phyloP scores from a whole-genome alignment of 371 early-diverging fungal genomes.

The Lichtheimia ornata region DNA sequence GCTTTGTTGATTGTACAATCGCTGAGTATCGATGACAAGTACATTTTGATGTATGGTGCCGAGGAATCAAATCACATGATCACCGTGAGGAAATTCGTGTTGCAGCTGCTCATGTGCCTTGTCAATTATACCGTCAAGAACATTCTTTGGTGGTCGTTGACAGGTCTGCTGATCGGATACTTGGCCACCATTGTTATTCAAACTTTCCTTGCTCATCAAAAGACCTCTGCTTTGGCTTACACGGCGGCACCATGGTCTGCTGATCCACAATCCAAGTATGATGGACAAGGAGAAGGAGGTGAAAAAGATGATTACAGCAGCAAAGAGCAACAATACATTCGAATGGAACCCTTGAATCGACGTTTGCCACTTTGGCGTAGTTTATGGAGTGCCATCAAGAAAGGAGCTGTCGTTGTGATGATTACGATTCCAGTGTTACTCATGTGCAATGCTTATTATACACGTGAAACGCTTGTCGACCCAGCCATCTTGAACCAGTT shows the following conservation, averaged over 20 bases:
- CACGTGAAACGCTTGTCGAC: conserved; percentile 39
- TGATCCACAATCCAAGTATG: background rate
- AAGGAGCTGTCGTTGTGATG: conserved; percentile 22
- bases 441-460: conserved; percentile 39
- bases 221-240: too few relatives aligned
- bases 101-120: conserved; percentile 55
- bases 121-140: conserved; percentile 56
- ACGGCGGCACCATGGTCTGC: background rate
- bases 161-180: conserved; percentile 53
- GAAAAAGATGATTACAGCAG: background rate
- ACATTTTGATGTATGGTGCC: conserved; percentile 45
- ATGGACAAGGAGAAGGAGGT: background rate
- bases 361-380: conserved; percentile 46
- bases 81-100: conserved; percentile 44
- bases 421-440: conserved; percentile 40
- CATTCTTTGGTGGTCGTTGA: conserved; percentile 64
- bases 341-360: conserved; percentile 13
- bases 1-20: conserved; percentile 59
- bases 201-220: conserved; percentile 24
- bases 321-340: conserved; percentile 17
- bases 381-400: conserved; percentile 37
- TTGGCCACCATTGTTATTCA: conserved; percentile 45
- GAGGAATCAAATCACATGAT: conserved; percentile 35
- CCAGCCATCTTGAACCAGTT: conserved; percentile 32
- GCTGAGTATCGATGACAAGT: conserved; percentile 53